These are phyloP conservation scores for Lathyrus oleraceus DNA, from an alignment of 306 rosid genomes.

Conservation along the genomic window DNA sequence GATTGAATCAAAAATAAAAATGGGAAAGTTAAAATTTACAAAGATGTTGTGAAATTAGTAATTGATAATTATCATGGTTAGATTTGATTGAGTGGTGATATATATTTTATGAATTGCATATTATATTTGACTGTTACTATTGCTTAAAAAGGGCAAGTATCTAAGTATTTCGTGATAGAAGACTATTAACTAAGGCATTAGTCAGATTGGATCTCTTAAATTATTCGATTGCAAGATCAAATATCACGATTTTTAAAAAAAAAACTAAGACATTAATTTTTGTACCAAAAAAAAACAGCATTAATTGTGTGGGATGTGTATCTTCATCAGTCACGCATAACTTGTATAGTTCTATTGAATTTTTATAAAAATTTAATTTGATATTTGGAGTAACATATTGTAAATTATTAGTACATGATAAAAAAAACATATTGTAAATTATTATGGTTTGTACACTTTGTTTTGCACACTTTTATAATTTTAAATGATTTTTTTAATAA, in stretches of 20 bases:
- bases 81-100: too few relatives aligned
- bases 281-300: too few relatives aligned
- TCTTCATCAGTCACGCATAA: background rate
- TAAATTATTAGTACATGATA: background rate
- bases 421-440: background rate
- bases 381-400: background rate
- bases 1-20: too few relatives aligned
- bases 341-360: background rate
- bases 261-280: too few relatives aligned
- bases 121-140: background rate
- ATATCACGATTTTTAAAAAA: too few relatives aligned
- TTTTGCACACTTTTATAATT: too few relatives aligned
- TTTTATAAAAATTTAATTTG: background rate
- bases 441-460: background rate
- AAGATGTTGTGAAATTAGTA: too few relatives aligned
- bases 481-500: too few relatives aligned
- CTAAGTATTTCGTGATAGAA: background rate
- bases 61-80: too few relatives aligned
- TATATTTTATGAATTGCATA: background rate
- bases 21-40: too few relatives aligned
- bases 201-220: too few relatives aligned
- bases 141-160: slow-evolving; percentile 44
- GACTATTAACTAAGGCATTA: background rate
- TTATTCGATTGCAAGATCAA: too few relatives aligned
- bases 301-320: background rate